Evolutionary conservation across 257 asterid species (phyloP).

Genomic region (Plantago elongata): DNA sequence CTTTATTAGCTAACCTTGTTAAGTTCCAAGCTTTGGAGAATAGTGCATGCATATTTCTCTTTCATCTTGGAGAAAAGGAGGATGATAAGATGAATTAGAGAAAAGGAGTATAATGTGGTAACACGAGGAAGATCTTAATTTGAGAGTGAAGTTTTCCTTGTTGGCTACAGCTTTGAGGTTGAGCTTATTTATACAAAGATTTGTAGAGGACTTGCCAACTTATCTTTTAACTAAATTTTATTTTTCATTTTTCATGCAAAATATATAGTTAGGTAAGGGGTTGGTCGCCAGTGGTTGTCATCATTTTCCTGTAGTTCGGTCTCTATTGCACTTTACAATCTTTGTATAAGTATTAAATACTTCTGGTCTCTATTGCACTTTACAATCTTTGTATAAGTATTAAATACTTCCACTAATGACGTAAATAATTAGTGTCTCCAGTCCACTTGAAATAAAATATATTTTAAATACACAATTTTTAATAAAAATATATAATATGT

Average conservation of each 20-base stretch:
- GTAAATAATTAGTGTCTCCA: too few relatives aligned
- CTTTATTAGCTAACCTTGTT: constrained; percentile 28
- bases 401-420: too few relatives aligned
- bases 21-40: constrained; percentile 53
- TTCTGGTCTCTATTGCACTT: too few relatives aligned
- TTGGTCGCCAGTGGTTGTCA: constrained; percentile 17
- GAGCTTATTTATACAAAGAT: constrained; percentile 21
- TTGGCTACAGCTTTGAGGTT: constrained; percentile 5
- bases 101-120: too few relatives aligned
- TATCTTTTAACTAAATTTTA: background rate
- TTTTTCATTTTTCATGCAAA: background rate
- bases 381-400: too few relatives aligned
- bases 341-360: too few relatives aligned
- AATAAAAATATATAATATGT: too few relatives aligned
- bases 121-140: background rate
- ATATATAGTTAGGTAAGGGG: constrained; percentile 16
- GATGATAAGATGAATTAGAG: background rate
- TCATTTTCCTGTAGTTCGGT: background rate
- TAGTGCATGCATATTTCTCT: constrained; percentile 36
- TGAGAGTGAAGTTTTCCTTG: background rate
- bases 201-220: background rate
- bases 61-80: constrained; percentile 27
- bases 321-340: background rate
- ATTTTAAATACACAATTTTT: too few relatives aligned
- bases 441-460: too few relatives aligned